Conservation (phyloP, 208 protist species). For the Balamuthia mandrillaris region DNA sequence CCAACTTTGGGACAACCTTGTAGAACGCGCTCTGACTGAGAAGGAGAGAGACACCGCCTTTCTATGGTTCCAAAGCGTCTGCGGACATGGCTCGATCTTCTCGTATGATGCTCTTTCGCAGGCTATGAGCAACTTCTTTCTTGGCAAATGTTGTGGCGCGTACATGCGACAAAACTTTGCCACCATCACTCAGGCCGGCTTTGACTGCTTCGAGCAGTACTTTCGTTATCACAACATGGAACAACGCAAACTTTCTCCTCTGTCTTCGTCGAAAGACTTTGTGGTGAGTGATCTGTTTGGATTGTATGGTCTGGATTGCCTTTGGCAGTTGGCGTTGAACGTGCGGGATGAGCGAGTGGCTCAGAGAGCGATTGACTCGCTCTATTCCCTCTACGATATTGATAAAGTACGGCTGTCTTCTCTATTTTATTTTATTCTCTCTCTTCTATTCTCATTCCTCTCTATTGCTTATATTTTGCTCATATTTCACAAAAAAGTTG, state of each 20-base stretch:
- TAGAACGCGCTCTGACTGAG: not conserved
- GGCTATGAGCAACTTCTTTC: too few relatives aligned
- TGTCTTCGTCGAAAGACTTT: too few relatives aligned
- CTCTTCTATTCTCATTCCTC: not conserved
- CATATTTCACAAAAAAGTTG: not conserved
- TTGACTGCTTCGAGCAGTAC: not conserved
- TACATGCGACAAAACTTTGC: too few relatives aligned
- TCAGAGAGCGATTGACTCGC: not conserved
- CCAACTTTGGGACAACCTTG: not conserved
- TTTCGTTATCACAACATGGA: not conserved
- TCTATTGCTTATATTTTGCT: too few relatives aligned
- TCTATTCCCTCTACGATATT: not conserved
- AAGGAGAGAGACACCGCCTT: not conserved
- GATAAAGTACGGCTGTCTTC: not conserved
- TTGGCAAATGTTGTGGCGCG: too few relatives aligned
- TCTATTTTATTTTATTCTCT: too few relatives aligned
- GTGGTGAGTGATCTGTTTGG: too few relatives aligned
- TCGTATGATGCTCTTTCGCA: too few relatives aligned
- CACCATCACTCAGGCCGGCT: not conserved
- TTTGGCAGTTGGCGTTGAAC: not conserved
- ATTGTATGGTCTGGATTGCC: too few relatives aligned
- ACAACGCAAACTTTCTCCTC: not conserved
- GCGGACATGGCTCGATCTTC: too few relatives aligned
- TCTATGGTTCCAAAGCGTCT: not conserved
- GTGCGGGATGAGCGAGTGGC: not conserved